phyloP scores from a whole-genome alignment of 163 green algal species.

The Chlorella variabilis region DNA sequence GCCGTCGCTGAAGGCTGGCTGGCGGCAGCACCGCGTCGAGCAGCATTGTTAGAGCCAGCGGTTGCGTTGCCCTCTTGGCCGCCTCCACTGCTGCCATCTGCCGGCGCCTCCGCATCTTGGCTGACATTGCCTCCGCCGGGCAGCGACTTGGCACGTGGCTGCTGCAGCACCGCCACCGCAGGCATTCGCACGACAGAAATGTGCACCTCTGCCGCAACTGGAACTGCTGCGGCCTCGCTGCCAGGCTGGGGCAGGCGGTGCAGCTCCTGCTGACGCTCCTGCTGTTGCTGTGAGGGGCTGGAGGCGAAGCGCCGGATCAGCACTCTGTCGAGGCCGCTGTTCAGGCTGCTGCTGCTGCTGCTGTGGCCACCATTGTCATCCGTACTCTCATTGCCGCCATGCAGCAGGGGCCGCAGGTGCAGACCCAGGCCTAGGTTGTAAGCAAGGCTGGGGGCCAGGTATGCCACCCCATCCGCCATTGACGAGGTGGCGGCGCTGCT shows the following conservation, averaged over 20 bases:
- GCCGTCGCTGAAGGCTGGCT: neutral
- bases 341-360: neutral
- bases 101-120: neutral
- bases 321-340: neutral
- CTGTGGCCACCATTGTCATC: neutral
- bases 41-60: neutral
- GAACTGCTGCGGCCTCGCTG: neutral
- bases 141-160: neutral
- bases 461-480: neutral
- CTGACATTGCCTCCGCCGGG: neutral
- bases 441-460: constrained; percentile 53
- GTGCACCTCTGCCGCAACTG: constrained; percentile 20
- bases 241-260: neutral
- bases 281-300: neutral
- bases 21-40: neutral
- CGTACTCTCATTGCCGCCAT: neutral
- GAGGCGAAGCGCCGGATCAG: neutral
- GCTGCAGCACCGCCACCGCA: constrained; percentile 6
- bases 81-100: neutral
- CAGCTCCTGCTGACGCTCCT: neutral
- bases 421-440: constrained; percentile 65
- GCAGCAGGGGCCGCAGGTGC: constrained; percentile 64
- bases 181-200: constrained; percentile 28
- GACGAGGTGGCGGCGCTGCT: neutral
- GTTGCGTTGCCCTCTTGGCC: neutral